Conservation (phyloP, 2,329 filamentous ascomycete species). For the Colletotrichum shisoi region DNA sequence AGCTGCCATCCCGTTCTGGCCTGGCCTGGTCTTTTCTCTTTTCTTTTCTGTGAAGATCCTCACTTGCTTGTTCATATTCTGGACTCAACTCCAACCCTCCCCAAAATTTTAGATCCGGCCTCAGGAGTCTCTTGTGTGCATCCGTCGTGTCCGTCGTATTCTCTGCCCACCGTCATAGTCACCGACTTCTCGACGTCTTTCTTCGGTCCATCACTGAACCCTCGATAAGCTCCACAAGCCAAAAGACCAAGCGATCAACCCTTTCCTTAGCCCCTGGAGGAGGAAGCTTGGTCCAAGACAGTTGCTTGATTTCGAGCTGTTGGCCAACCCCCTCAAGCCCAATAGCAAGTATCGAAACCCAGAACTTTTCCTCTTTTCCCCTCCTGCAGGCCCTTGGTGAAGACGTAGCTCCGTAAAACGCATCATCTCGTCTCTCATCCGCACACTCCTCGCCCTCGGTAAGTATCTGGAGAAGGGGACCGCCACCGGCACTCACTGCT, state of each 20-base stretch:
- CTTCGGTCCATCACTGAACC: background rate
- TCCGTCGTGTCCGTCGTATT: too few relatives aligned
- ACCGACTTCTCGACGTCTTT: background rate
- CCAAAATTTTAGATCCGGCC: background rate
- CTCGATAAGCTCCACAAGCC: background rate
- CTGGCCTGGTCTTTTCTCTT: background rate
- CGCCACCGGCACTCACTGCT: background rate
- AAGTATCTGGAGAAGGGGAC: slow-evolving; percentile 27
- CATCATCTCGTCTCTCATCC: slow-evolving; percentile 15
- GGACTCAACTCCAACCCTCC: background rate
- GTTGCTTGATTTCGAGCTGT: background rate
- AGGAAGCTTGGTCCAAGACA: slow-evolving; percentile 13
- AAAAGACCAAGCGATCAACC: background rate
- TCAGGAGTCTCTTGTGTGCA: background rate
- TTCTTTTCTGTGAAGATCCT: background rate
- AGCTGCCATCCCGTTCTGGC: slow-evolving; percentile 4
- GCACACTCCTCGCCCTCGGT: background rate
- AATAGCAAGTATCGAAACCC: background rate
- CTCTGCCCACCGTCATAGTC: background rate
- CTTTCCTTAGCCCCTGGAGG: background rate
- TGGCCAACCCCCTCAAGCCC: background rate
- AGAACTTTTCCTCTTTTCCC: background rate
- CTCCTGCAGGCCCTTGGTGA: background rate
- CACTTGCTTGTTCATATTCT: background rate
- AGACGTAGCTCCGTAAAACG: slow-evolving; percentile 1